These are phyloP conservation scores for Phlebiopsis gigantea DNA, from an alignment of 768 basidiomycete genomes.

Conservation along the genomic window DNA sequence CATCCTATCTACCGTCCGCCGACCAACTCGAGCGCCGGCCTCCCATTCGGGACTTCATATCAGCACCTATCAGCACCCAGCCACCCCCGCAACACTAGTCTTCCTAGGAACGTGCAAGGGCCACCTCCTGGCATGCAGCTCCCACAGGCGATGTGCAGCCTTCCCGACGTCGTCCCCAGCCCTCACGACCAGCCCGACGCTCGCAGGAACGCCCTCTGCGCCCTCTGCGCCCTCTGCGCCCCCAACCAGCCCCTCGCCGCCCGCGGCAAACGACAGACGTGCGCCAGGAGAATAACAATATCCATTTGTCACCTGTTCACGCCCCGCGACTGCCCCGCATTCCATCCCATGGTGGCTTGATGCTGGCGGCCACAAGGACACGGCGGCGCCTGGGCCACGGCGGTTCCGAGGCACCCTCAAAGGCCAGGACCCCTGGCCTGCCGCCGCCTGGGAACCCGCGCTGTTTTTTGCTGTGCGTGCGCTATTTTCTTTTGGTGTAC, in stretches of 20 bases:
- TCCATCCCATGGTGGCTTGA: conserved; percentile 4
- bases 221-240: neutral
- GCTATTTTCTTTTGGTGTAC: neutral
- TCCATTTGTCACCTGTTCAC: neutral
- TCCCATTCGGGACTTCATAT: conserved; percentile 12
- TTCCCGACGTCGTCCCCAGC: neutral
- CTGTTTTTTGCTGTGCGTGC: neutral
- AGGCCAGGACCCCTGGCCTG: neutral
- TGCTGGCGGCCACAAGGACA: conserved; percentile 1
- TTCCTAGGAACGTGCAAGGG: conserved; percentile 8
- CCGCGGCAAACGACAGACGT: neutral
- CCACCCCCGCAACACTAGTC: neutral
- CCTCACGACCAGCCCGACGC: neutral
- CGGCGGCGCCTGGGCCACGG: neutral
- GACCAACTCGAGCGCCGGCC: neutral
- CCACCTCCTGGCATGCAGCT: neutral
- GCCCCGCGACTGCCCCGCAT: conserved; percentile 1
- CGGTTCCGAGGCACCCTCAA: neutral
- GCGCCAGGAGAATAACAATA: neutral
- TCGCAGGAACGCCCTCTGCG: neutral
- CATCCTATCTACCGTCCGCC: conserved; percentile 9
- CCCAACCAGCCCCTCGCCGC: neutral
- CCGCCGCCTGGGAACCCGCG: neutral
- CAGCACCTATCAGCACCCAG: conserved; percentile 12
- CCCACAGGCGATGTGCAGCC: neutral